Conservation (phyloP, 2,329 filamentous ascomycete species). For the Orbilia javanica region DNA sequence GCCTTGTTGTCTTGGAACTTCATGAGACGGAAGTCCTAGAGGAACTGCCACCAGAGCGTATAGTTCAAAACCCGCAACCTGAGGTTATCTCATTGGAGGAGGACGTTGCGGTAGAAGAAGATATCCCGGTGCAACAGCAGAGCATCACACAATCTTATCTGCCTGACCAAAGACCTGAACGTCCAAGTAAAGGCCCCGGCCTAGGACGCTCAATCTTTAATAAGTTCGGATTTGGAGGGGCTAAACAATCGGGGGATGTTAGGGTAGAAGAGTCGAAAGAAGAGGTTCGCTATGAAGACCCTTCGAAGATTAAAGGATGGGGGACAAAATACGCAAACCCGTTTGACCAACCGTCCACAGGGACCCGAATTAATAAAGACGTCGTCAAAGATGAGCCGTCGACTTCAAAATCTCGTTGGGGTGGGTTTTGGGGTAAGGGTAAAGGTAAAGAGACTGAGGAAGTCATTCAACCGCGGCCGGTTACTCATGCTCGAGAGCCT, state of each 20-base stretch:
- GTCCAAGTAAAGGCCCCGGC: background rate
- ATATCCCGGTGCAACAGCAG: background rate
- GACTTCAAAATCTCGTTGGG: background rate
- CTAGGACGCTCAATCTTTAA: background rate
- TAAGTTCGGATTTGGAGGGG: background rate
- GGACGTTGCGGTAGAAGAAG: background rate
- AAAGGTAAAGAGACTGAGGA: conserved; percentile 8
- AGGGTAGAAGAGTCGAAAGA: conserved; percentile 32
- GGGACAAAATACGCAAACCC: conserved; percentile 3
- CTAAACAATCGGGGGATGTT: background rate
- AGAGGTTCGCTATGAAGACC: conserved; percentile 2
- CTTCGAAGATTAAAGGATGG: conserved; percentile 4
- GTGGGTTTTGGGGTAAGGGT: background rate
- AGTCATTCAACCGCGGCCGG: conserved; percentile 1
- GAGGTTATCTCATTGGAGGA: background rate
- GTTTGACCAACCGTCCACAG: conserved; percentile 5
- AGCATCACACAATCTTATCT: background rate
- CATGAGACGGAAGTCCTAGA: conserved; percentile 27
- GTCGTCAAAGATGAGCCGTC: background rate
- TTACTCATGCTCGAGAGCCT: conserved; percentile 26
- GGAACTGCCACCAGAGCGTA: conserved; percentile 1
- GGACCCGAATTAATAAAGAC: conserved; percentile 4
- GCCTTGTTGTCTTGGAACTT: conserved; percentile 30
- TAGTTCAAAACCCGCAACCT: background rate
- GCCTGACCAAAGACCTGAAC: background rate